A percentile compares a stretch with the other conserved stretches of the same genome.
Conservation (phyloP, 2,329 filamentous ascomycete species). For the Chrysosporium queenslandicum region DNA sequence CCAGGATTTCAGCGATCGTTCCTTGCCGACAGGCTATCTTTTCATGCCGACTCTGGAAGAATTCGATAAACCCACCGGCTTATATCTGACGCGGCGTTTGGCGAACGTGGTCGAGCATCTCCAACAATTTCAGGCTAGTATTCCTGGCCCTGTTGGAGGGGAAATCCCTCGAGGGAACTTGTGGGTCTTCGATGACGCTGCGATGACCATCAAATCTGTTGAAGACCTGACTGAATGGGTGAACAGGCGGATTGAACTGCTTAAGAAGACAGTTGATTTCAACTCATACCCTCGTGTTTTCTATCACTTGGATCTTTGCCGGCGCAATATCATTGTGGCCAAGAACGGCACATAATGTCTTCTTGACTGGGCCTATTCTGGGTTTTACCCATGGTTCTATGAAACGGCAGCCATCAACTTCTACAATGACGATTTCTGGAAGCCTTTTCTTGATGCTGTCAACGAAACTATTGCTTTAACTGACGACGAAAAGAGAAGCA, state of each 20-base stretch:
- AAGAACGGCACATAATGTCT: too few relatives aligned
- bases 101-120: constrained; percentile 17
- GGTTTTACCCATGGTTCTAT: constrained; percentile 22
- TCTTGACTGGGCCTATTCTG: constrained; percentile 11
- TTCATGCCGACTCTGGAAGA: constrained; percentile 20
- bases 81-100: constrained; percentile 15
- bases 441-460: constrained; percentile 15
- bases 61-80: constrained; percentile 9
- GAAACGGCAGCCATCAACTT: constrained; percentile 19
- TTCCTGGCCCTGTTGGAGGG: constrained; percentile 18
- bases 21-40: constrained; percentile 18
- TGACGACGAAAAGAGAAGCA: constrained; percentile 19
- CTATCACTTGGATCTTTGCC: not conserved
- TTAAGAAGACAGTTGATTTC: not conserved
- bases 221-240: not conserved
- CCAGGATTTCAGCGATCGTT: constrained; percentile 9
- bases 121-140: constrained; percentile 5
- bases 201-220: not conserved
- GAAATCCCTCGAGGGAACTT: not conserved
- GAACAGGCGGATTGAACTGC: not conserved
- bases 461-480: constrained; percentile 16
- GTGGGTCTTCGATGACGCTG: not conserved
- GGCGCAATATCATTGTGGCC: not conserved
- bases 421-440: constrained; percentile 18
- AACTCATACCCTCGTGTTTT: not conserved